Conservation (phyloP, 1,284 basidiomycete genomes). For the Cutaneotrichosporon dermatis region DNA sequence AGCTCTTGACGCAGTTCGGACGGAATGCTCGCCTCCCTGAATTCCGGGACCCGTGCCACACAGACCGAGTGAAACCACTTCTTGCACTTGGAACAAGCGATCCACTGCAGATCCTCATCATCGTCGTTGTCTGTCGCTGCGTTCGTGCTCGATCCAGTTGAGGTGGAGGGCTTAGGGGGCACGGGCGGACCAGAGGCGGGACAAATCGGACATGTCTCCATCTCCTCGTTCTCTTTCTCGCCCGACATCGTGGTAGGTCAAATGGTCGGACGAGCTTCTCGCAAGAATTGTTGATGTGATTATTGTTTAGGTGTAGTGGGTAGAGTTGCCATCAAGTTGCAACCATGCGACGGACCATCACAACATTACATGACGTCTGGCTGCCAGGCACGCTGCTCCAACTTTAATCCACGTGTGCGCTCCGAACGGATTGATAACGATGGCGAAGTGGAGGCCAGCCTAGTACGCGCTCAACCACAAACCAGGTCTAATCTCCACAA, state of each 20-base stretch:
- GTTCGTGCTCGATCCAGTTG: neutral
- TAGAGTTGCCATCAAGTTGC: neutral
- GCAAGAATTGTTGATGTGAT: neutral
- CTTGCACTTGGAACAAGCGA: constrained; percentile 43
- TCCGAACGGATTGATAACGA: neutral
- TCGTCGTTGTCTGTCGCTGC: constrained; percentile 2
- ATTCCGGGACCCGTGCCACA: constrained; percentile 20
- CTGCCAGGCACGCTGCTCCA: constrained; percentile 1
- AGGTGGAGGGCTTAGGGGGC: neutral
- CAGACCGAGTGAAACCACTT: constrained; percentile 46
- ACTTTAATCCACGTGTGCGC: neutral
- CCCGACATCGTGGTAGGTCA: neutral
- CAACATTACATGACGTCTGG: neutral
- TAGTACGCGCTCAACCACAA: too few species aligned
- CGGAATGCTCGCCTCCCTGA: constrained; percentile 25
- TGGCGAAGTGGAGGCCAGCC: neutral
- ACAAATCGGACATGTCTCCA: constrained; percentile 26
- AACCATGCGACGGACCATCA: neutral
- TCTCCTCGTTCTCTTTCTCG: constrained; percentile 12
- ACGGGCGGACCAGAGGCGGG: constrained; percentile 18
- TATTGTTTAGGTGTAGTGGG: neutral
- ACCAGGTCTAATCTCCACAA: too few species aligned
- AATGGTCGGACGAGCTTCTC: neutral
- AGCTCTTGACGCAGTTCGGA: constrained; percentile 23
- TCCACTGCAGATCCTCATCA: constrained; percentile 36